A percentile compares a stretch with the other conserved stretches of the same genome.
Conservation (phyloP, 2,329 filamentous ascomycete genomes). For the Fusarium sp. region DNA sequence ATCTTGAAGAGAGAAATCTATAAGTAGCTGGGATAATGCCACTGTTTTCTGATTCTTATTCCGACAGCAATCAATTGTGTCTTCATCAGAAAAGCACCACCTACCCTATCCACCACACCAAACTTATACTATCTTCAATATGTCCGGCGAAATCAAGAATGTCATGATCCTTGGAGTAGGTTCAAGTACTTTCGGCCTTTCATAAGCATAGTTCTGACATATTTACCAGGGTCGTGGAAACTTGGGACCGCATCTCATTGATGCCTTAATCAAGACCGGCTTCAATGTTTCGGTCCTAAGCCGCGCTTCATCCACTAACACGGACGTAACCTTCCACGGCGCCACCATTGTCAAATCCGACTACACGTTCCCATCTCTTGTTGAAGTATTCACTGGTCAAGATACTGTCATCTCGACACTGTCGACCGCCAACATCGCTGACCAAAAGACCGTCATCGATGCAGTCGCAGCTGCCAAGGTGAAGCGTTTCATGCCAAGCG, state of each 20-base stretch:
- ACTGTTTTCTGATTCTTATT: accelerated
- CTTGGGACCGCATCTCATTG: background rate
- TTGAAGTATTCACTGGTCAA: background rate
- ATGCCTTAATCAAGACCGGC: accelerated
- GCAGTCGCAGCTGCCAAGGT: slow-evolving; percentile 10
- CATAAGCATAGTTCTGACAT: accelerated
- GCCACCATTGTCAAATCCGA: background rate
- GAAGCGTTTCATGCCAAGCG: slow-evolving; percentile 15
- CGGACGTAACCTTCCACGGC: background rate
- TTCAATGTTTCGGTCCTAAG: accelerated
- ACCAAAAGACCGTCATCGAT: slow-evolving; percentile 10
- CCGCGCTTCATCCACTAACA: accelerated
- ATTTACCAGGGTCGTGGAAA: slow-evolving; percentile 5
- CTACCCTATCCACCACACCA: slow-evolving; percentile 3
- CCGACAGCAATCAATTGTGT: too few species aligned
- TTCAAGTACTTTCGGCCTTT: too few species aligned
- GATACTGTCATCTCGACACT: slow-evolving; percentile 9
- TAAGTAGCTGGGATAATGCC: background rate
- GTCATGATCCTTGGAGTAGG: slow-evolving; percentile 12
- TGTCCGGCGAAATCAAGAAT: background rate
- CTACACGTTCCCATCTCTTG: background rate
- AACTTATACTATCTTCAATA: background rate
- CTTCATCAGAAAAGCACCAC: accelerated
- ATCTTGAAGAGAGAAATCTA: too few species aligned
- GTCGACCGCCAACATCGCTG: slow-evolving; percentile 7